Conservation (phyloP, 768 basidiomycete species). For the Boletus eberwhitei region DNA sequence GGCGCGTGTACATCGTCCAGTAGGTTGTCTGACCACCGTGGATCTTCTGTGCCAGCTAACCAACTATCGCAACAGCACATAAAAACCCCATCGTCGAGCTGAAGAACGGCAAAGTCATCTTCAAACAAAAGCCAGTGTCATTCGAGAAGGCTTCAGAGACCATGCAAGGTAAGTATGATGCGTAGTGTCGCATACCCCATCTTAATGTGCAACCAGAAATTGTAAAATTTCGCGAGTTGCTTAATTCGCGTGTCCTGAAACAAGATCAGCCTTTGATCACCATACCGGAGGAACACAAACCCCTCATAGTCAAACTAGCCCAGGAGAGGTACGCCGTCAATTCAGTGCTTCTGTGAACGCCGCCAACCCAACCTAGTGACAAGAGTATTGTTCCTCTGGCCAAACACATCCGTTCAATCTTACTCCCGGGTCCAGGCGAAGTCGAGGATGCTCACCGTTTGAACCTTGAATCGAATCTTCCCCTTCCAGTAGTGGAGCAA, state of each 20-base stretch:
- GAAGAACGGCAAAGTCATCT: constrained; percentile 71
- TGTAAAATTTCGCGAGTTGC: constrained; percentile 71
- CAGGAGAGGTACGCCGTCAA: constrained; percentile 70
- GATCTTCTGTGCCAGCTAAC: neutral
- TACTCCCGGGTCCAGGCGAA: constrained; percentile 64
- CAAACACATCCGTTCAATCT: constrained; percentile 65
- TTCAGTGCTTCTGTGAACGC: neutral
- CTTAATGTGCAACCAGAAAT: constrained; percentile 48
- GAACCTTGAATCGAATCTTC: constrained; percentile 39
- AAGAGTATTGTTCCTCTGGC: constrained; percentile 60
- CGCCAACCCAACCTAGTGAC: constrained; percentile 49
- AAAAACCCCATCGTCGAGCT: constrained; percentile 54
- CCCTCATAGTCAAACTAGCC: constrained; percentile 76
- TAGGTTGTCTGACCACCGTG: constrained; percentile 8
- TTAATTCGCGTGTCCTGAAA: constrained; percentile 50
- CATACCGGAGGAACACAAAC: constrained; percentile 67
- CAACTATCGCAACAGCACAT: constrained; percentile 31
- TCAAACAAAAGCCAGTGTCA: constrained; percentile 71
- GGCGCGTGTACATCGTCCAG: constrained; percentile 10
- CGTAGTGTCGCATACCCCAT: neutral
- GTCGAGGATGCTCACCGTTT: constrained; percentile 38
- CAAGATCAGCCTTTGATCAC: constrained; percentile 47
- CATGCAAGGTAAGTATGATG: constrained; percentile 58
- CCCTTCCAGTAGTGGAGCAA: constrained; percentile 51
- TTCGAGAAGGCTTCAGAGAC: constrained; percentile 81